phyloP scores from a whole-genome alignment of 1,139 yeast species.

The Taiozyma sp. region DNA sequence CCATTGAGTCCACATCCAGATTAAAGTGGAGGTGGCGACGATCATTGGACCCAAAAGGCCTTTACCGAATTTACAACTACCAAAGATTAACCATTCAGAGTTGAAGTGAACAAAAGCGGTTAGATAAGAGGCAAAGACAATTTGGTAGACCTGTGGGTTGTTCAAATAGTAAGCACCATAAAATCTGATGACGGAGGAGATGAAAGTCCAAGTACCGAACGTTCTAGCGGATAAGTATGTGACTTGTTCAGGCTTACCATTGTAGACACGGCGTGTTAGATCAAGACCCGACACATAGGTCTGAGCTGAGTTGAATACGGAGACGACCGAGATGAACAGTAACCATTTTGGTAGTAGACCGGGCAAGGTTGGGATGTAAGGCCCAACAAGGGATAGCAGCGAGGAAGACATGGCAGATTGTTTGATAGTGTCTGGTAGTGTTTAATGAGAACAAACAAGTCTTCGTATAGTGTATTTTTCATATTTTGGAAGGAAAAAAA shows the following conservation, averaged over 20 bases:
- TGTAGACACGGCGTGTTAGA: slow-evolving; percentile 77
- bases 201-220: slow-evolving; percentile 95
- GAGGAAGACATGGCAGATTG: slow-evolving; percentile 2
- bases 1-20: slow-evolving; percentile 58
- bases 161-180: slow-evolving; percentile 79
- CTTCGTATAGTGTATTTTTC: not conserved
- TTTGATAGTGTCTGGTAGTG: not conserved
- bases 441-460: too few species aligned
- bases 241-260: slow-evolving; percentile 55
- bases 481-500: not conserved
- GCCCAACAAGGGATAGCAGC: slow-evolving; percentile 16
- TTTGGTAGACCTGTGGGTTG: slow-evolving; percentile 65
- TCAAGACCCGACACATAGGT: slow-evolving; percentile 72
- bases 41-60: slow-evolving; percentile 88
- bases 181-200: slow-evolving; percentile 77
- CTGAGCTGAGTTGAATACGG: slow-evolving; percentile 85
- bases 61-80: slow-evolving; percentile 77
- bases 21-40: slow-evolving; percentile 49
- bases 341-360: slow-evolving; percentile 67
- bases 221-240: slow-evolving; percentile 86
- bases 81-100: slow-evolving; percentile 74
- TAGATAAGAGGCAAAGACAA: slow-evolving; percentile 76
- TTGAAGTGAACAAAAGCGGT: slow-evolving; percentile 84
- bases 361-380: slow-evolving; percentile 35
- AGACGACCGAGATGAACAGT: slow-evolving; percentile 75